A percentile compares a stretch with the other conserved stretches of the same genome.
Evolutionary conservation across 2,329 filamentous ascomycete species (phyloP).

Genomic region (Lithohypha guttulata): DNA sequence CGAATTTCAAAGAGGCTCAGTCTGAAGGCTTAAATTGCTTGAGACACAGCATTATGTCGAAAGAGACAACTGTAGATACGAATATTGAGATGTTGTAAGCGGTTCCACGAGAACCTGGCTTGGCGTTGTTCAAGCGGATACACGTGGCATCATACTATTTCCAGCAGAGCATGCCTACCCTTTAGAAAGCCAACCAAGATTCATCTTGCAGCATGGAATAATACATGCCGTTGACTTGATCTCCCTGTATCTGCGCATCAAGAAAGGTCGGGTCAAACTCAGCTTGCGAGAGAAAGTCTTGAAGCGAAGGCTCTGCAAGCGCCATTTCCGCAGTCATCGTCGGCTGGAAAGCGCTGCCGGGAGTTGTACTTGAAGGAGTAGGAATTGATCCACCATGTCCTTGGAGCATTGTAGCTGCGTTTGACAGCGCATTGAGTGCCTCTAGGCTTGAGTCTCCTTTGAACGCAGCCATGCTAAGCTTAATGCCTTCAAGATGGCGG

Average conservation of each 20-base stretch:
- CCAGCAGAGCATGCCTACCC: background rate
- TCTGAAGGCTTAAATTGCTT: too few species aligned
- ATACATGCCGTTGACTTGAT: slow-evolving; percentile 6
- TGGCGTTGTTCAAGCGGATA: too few species aligned
- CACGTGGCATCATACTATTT: too few species aligned
- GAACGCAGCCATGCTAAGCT: slow-evolving; percentile 21
- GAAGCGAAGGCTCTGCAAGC: slow-evolving; percentile 31
- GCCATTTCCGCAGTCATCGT: slow-evolving; percentile 28
- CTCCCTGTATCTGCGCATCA: slow-evolving; percentile 5
- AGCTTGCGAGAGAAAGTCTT: slow-evolving; percentile 30
- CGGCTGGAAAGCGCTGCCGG: slow-evolving; percentile 20
- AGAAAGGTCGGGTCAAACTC: slow-evolving; percentile 27
- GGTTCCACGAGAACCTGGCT: too few species aligned
- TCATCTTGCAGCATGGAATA: slow-evolving; percentile 6
- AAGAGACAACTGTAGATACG: too few species aligned
- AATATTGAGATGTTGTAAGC: too few species aligned
- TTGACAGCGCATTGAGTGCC: background rate
- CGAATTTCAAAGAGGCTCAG: too few species aligned
- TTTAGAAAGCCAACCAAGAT: slow-evolving; percentile 1
- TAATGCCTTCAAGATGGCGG: slow-evolving; percentile 27
- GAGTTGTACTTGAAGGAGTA: slow-evolving; percentile 12
- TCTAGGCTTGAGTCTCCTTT: background rate
- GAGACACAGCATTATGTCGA: too few species aligned
- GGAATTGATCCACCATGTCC: slow-evolving; percentile 14
- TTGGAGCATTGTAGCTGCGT: background rate